These are phyloP conservation scores for Kwoniella shandongensis DNA, from an alignment of 768 basidiomycete species.

Conservation along the genomic window DNA sequence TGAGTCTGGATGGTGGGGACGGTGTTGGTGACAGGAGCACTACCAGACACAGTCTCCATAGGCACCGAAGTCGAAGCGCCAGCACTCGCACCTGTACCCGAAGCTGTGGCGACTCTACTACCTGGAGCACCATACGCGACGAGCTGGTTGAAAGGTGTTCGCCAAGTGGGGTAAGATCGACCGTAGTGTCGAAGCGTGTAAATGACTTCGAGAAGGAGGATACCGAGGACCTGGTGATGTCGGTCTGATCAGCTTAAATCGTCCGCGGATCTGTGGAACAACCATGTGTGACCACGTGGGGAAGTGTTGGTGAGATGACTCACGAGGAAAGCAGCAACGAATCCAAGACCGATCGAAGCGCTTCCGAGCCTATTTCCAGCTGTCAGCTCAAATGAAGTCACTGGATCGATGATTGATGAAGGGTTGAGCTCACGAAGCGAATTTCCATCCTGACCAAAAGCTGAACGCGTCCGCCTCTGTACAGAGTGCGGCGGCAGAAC, in stretches of 20 bases:
- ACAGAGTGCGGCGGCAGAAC: slow-evolving; percentile 23
- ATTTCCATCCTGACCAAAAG: slow-evolving; percentile 13
- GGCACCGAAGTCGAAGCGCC: background rate
- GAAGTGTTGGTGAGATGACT: background rate
- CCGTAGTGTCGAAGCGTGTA: slow-evolving; percentile 34
- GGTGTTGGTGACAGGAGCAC: no score
- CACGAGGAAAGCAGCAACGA: slow-evolving; percentile 38
- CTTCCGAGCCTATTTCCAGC: slow-evolving; percentile 24
- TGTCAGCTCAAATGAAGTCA: slow-evolving; percentile 2
- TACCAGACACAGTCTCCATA: no score
- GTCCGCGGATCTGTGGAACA: background rate
- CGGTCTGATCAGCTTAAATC: background rate
- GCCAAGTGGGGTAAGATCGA: slow-evolving; percentile 24
- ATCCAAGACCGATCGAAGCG: slow-evolving; percentile 34
- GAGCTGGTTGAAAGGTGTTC: slow-evolving; percentile 39
- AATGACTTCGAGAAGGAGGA: slow-evolving; percentile 36
- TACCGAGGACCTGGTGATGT: slow-evolving; percentile 12
- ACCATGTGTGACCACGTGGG: background rate
- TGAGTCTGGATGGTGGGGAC: no score
- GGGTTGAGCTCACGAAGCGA: slow-evolving; percentile 6
- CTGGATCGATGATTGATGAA: no score
- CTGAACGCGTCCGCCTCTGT: slow-evolving; percentile 21
- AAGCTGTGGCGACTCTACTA: no score
- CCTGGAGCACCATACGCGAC: slow-evolving; percentile 14
- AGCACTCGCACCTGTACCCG: background rate